Conservation (phyloP, 2,329 filamentous ascomycete species). For the Penicillium brasilianum region DNA sequence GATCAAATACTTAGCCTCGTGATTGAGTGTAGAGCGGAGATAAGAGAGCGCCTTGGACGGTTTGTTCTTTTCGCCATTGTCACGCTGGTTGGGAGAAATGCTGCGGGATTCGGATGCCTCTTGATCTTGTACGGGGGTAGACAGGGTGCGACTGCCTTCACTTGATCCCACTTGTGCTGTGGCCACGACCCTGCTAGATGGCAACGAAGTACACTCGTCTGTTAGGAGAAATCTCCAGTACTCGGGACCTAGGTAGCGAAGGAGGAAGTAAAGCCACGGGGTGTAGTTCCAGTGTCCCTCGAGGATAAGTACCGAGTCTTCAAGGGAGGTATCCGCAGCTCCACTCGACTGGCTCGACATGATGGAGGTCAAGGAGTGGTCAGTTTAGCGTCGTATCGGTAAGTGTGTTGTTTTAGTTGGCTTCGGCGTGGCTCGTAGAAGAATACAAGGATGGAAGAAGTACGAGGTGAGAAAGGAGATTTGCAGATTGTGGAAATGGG, state of each 20-base stretch:
- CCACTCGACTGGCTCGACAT: neutral
- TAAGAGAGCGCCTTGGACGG: neutral
- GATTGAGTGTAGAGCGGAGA: neutral
- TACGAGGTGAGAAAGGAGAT: neutral
- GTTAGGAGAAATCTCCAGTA: neutral
- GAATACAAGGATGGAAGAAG: neutral
- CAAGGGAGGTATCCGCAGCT: neutral
- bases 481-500: neutral
- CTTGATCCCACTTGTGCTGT: neutral
- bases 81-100: neutral
- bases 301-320: neutral
- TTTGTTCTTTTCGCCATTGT: neutral
- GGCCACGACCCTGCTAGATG: neutral
- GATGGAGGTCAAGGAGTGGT: neutral
- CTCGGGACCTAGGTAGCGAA: neutral
- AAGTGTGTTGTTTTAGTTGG: no score
- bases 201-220: neutral
- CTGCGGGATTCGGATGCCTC: neutral
- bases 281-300: neutral
- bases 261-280: constrained; percentile 1
- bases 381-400: no score
- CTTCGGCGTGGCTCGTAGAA: no score
- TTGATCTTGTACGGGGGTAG: neutral
- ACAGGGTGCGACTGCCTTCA: no score
- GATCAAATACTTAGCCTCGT: constrained; percentile 1